Evolutionary conservation across 2,329 filamentous ascomycete genomes (phyloP), one percentile per base, ranked within the genome.

Genomic region (Beauveria scarabaeidicola): DNA sequence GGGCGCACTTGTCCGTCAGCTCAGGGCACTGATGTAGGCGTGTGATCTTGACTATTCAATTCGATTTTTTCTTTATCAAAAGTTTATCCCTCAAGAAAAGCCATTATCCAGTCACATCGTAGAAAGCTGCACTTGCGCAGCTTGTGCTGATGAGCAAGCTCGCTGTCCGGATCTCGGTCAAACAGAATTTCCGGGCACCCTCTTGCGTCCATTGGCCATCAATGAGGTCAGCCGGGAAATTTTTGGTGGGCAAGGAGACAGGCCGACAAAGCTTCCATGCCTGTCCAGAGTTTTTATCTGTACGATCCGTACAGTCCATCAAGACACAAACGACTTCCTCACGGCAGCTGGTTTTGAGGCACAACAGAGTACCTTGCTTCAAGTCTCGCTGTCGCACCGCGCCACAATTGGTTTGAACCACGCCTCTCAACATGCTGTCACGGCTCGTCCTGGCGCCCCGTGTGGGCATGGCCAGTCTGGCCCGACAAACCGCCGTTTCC

Each of bases 391-490:
- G 36, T 46, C 15, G 50, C 27, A 21, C 19, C 43, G 46, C 21
- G 50, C 40, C 15, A 29, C 57, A 53, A 59, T 59, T 53, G 57
- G 47, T 47, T 47, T 40, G 57, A 53, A 59, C 13, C 48, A 53
- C 43, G n/a, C 47, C 48, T 41, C 48, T 15, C 46, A 63, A 47
- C 57, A 66, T 66, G 65, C 58, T 66, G 60, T 66, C 64, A 48
- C 61, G 64, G 57, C 60, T 61, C 41, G 60, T 56, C 55, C 55
- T 61, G 55, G 54, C 51, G 19, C 60, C 60, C 51, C 60, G 60
- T 48, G 55, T 47, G 50, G 55, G 55, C 54, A 48, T 61, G 60
- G 63, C 63, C 52, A 62, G 61, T 29, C 55, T 66, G 51, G 63
- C 62, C 62, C 62, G 64, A 52, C 60, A 64, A 41, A 59, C 63